Evolutionary conservation across 805 yeast genomes (phyloP), one percentile per base, ranked within the genome.

Genomic region (Barnettozyma sp.): DNA sequence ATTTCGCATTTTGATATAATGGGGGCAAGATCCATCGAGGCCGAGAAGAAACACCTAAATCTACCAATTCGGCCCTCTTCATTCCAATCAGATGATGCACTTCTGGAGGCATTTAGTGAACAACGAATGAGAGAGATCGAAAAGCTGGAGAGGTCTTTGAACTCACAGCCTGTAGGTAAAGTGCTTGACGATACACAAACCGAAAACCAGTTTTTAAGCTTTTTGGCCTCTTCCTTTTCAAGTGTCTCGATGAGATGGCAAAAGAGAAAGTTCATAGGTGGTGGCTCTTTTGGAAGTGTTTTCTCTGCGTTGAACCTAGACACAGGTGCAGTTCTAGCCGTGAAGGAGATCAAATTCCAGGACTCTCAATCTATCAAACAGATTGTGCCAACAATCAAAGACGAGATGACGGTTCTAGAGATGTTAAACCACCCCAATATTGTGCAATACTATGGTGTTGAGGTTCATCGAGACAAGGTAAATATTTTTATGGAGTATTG

Each of bases 401-500:
- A 88, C 48, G 98, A 92, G 55, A 90, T 92, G 97, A 82, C 94
- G 0, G 96, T 90, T 2, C 62, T 92, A 48, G 97, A 92, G 61
- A 84, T 87, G 82, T 66, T 92, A 41, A 82, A 87, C 43, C 98
- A 92, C 60, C 97, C 97, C 8, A 92, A 92, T 54, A 82, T 92
- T 48, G 97, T 92, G 6, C 96, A 88, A 55, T 92, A 90, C 56
- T 88, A 77, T 53, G 98, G 98, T 34, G 96, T 92, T 24, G 97
- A 92, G 58, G 97, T 92, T 6, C 97, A 92, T 59, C 72, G 97
- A 36, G 97, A 92, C 58, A 76, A 84, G 44, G 97, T 92, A 13
- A 88, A 86, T 56, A 80, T 92, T 22, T 92, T 92, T 57, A 92
- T 92, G 98, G 98, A 92, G 60, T 88, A 74, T 60, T 92, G 98